A percentile compares a stretch with the other conserved stretches of the same genome.
Conservation (phyloP, 306 rosid genomes). For the Arachis hypogaea region DNA sequence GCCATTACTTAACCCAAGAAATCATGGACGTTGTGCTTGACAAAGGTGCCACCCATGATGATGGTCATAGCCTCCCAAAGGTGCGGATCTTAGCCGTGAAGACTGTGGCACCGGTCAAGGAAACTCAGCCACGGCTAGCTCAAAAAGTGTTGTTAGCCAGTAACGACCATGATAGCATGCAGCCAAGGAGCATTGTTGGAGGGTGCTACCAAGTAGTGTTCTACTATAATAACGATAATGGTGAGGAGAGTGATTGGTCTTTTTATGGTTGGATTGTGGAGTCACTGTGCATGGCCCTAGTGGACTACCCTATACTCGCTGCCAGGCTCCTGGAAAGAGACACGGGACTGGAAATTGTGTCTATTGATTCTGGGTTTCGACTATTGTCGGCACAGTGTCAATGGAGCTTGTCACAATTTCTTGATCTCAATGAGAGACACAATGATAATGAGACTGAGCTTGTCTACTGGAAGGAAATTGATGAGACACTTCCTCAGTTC, state of each 20-base stretch:
- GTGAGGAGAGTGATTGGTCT: conserved; percentile 42
- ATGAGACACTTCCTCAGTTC: conserved; percentile 45
- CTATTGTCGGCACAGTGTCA: conserved; percentile 47
- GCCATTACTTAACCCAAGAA: background rate
- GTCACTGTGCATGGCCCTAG: conserved; percentile 50
- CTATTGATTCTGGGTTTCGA: conserved; percentile 62
- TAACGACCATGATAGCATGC: background rate
- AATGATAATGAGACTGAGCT: conserved; percentile 55
- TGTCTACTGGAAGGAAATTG: conserved; percentile 66
- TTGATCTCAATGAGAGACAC: conserved; percentile 23
- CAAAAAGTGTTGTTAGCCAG: conserved; percentile 35
- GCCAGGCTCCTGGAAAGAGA: conserved; percentile 45
- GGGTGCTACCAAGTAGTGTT: conserved; percentile 54
- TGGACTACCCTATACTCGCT: conserved; percentile 53
- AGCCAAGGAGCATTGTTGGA: background rate
- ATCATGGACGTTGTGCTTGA: conserved; percentile 11
- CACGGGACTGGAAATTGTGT: conserved; percentile 34
- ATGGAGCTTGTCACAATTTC: conserved; percentile 41
- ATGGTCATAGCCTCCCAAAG: background rate
- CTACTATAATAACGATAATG: conserved; percentile 38
- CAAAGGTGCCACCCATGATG: background rate
- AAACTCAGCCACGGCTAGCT: conserved; percentile 42
- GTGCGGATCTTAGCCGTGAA: conserved; percentile 43
- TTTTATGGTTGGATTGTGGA: conserved; percentile 62
- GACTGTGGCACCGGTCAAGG: conserved; percentile 46